Evolutionary conservation across 1,284 basidiomycete genomes (phyloP).

Genomic region (Heterobasidion occidentale): DNA sequence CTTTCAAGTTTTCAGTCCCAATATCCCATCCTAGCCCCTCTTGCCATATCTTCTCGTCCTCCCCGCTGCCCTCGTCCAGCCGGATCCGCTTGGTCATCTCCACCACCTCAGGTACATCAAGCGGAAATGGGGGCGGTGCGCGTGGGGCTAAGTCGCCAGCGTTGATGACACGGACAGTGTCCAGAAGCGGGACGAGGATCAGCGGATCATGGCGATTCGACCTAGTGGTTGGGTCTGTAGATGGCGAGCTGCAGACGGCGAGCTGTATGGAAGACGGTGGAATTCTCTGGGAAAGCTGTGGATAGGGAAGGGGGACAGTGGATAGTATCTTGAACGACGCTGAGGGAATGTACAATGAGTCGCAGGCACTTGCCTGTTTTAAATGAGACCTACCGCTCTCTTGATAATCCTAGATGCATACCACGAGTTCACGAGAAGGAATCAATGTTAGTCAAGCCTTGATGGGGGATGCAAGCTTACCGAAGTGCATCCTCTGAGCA

Average conservation of each 20-base stretch:
- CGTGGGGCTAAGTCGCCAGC: not conserved
- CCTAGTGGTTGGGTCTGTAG: not conserved
- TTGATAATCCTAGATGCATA: slow-evolving; percentile 49
- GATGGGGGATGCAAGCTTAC: slow-evolving; percentile 31
- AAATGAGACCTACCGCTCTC: slow-evolving; percentile 45
- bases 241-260: not conserved
- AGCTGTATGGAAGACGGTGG: not conserved
- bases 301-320: slow-evolving; percentile 32
- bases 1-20: not conserved
- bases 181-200: slow-evolving; percentile 35
- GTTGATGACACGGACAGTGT: slow-evolving; percentile 27
- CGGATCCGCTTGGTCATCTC: not conserved
- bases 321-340: slow-evolving; percentile 61
- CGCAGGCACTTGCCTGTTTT: not conserved
- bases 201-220: slow-evolving; percentile 37
- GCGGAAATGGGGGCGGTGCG: not conserved
- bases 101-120: not conserved
- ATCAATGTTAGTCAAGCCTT: slow-evolving; percentile 1
- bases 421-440: not conserved
- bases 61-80: not conserved
- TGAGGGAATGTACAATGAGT: slow-evolving; percentile 7
- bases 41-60: not conserved
- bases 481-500: slow-evolving; percentile 50
- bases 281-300: slow-evolving; percentile 6
- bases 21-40: not conserved